Conservation (phyloP, 345 rosid species). For the Salix purpurea region DNA sequence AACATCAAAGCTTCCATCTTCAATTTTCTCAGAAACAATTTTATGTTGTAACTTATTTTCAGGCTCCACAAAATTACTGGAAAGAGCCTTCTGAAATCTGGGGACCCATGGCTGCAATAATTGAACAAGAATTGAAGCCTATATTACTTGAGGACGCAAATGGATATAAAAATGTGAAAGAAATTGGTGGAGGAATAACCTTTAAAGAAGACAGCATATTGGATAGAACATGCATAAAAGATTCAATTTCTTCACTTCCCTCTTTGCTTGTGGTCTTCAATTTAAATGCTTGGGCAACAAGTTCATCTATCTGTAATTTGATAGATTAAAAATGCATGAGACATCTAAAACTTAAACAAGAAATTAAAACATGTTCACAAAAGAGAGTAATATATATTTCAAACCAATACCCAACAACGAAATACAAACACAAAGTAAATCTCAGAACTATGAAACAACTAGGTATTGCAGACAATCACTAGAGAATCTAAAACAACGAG, state of each 20-base stretch:
- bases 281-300: conserved; percentile 64
- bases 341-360: not conserved
- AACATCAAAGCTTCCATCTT: conserved; percentile 35
- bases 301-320: conserved; percentile 65
- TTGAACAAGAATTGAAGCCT: conserved; percentile 4
- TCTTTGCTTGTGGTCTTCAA: conserved; percentile 33
- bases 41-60: conserved; percentile 24
- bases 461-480: not conserved
- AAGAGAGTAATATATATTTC: not conserved
- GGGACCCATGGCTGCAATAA: conserved; percentile 80
- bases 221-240: conserved; percentile 50
- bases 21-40: conserved; percentile 20
- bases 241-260: conserved; percentile 56
- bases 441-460: not conserved
- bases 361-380: not conserved
- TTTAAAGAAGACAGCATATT: conserved; percentile 57
- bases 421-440: not conserved
- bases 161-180: not conserved
- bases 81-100: conserved; percentile 46
- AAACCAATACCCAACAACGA: not conserved
- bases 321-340: not conserved
- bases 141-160: not conserved
- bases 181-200: conserved; percentile 34
- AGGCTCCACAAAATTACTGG: conserved; percentile 16
- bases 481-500: not conserved